Conservation (phyloP, 2,329 filamentous ascomycete genomes). For the Fusarium scirpi region DNA sequence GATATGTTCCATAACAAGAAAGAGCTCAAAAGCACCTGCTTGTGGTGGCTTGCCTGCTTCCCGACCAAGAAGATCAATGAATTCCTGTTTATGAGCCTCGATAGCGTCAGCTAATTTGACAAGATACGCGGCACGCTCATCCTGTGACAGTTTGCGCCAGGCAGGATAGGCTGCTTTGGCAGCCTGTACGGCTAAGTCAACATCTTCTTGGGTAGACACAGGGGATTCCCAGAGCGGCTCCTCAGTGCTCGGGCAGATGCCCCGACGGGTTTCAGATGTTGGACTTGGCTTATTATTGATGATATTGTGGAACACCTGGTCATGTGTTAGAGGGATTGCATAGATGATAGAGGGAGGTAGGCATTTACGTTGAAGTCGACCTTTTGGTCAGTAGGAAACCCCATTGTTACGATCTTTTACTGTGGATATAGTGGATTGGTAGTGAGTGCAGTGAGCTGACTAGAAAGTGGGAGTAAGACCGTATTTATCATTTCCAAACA, state of each 20-base stretch:
- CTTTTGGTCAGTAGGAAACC: background rate
- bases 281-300: slow-evolving; percentile 43
- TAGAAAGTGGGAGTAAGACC: too few relatives aligned
- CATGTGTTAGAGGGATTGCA: rapidly evolving
- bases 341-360: rapidly evolving
- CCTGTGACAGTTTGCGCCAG: slow-evolving; percentile 47
- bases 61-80: slow-evolving; percentile 39
- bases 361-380: background rate
- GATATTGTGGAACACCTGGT: slow-evolving; percentile 49
- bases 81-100: slow-evolving; percentile 40
- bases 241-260: slow-evolving; percentile 50
- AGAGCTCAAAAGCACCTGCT: slow-evolving; percentile 7
- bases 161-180: slow-evolving; percentile 46
- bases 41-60: slow-evolving; percentile 47
- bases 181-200: slow-evolving; percentile 48
- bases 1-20: slow-evolving; percentile 7
- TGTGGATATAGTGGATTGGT: rapidly evolving
- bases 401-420: background rate
- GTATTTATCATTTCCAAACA: background rate
- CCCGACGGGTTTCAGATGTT: slow-evolving; percentile 34
- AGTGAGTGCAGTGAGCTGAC: background rate
- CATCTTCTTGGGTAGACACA: slow-evolving; percentile 45
- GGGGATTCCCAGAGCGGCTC: slow-evolving; percentile 50
- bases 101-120: slow-evolving; percentile 46
- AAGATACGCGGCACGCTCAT: slow-evolving; percentile 44